Evolutionary conservation across 2,329 filamentous ascomycete genomes (phyloP).

Genomic region (Coniochaeta prunicola): DNA sequence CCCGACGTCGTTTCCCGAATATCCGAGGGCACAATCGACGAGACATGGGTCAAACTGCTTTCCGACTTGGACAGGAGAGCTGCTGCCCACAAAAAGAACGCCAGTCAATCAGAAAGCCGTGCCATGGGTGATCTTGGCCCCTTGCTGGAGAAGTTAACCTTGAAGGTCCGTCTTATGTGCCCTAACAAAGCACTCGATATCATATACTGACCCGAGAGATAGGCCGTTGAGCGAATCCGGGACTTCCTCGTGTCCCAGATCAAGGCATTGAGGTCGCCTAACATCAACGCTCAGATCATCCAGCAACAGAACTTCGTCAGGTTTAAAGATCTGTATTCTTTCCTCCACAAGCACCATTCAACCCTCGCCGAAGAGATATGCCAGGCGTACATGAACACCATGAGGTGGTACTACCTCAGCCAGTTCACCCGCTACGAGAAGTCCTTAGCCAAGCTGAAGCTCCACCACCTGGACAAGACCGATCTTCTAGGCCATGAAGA

Average conservation of each 20-base stretch:
- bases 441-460: constrained; percentile 74
- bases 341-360: constrained; percentile 74
- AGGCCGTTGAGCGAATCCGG: constrained; percentile 88
- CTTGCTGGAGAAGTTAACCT: constrained; percentile 73
- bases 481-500: constrained; percentile 80
- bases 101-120: constrained; percentile 57
- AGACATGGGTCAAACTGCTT: constrained; percentile 76
- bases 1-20: constrained; percentile 80
- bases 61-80: constrained; percentile 77
- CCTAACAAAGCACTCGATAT: background rate
- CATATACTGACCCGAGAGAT: background rate
- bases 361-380: constrained; percentile 84
- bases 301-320: constrained; percentile 87
- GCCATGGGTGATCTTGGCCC: constrained; percentile 79
- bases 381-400: constrained; percentile 93
- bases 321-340: constrained; percentile 82
- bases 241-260: constrained; percentile 94
- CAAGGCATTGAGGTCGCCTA: constrained; percentile 86
- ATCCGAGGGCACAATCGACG: constrained; percentile 81
- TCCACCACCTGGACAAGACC: constrained; percentile 75
- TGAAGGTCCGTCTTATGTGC: constrained; percentile 52
- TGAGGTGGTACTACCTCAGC: constrained; percentile 95
- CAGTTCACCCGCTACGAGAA: constrained; percentile 85
- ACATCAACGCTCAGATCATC: constrained; percentile 94
- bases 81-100: constrained; percentile 61